phyloP scores from a whole-genome alignment of 2,329 filamentous ascomycete species.

The Phialophora chinensis region DNA sequence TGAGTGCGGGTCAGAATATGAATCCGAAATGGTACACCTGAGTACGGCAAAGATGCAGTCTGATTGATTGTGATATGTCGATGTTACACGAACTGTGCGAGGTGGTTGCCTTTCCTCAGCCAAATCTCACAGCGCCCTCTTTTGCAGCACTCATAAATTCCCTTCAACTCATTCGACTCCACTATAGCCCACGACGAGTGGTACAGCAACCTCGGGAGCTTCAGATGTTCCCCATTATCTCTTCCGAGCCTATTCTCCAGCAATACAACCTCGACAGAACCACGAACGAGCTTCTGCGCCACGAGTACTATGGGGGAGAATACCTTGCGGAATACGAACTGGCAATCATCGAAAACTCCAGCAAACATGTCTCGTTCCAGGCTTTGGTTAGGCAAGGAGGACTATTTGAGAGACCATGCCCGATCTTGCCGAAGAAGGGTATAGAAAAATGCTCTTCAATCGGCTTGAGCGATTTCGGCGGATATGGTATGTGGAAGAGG shows the following conservation, averaged over 20 bases:
- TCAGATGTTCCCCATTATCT: conserved; percentile 26
- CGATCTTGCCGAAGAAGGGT: not conserved
- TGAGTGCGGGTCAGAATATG: not conserved
- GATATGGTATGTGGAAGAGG: not conserved
- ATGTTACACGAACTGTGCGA: not conserved
- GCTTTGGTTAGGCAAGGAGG: not conserved
- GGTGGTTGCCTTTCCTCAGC: not conserved
- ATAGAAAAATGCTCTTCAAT: not conserved
- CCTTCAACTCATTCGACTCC: not conserved
- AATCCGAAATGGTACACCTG: not conserved
- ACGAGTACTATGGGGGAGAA: conserved; percentile 1
- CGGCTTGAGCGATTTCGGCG: not conserved
- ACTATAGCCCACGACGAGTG: not conserved
- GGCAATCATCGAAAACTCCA: not conserved
- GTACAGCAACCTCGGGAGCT: not conserved
- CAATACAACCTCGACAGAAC: not conserved
- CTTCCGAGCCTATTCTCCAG: conserved; percentile 13
- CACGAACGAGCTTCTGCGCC: not conserved
- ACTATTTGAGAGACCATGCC: not conserved
- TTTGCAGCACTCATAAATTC: not conserved
- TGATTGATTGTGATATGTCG: not conserved
- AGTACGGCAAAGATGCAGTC: not conserved
- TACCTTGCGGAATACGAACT: conserved; percentile 1
- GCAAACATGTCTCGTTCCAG: not conserved
- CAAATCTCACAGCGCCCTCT: not conserved